Base-by-base conservation (phyloP, 208 protist genomes). In the Vickermania spadyakhi region DNA sequence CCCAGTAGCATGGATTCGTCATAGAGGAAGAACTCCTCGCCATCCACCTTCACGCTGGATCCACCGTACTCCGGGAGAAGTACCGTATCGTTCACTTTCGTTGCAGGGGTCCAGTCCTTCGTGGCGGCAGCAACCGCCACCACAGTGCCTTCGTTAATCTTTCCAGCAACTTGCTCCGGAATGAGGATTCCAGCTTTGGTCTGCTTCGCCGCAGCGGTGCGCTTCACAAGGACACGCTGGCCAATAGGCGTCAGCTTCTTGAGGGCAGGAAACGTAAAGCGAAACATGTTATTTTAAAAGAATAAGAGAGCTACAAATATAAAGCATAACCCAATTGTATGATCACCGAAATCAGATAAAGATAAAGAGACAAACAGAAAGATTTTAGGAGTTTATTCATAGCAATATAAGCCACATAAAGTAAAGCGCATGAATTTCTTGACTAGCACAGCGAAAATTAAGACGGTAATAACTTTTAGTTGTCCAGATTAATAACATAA, bases 101-200 rank as follows among this genome's bases (percentile, higher is more conserved):
- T 84, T 28, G 82, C 87, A 64, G 90, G 90, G 56, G 75, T 89
- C 86, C 86, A 96, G 72, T 96, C 90, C 81, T 90, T 91, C 60
- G 75, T 81, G 53, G 57, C 87, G n/a, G 81, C 79, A 22, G 90
- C 86, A 5, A 96, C 90, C 2, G 90, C 90, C 50, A 94, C 72
- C 51, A 96, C 85, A 11, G 80, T 94, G 61, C 84, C 90, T 79
- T 96, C 90, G 81, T 96, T 96, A 68, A 93, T 76, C 81, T 96
- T 96, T 49, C 81, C 81, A 18, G 86, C 85, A n/a, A 91, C 82
- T 76, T 93, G 84, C 79, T 94, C 85, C 21, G 90, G 90, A 66
- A 96, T 96, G 55, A 96, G 85, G 62, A 96, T 80, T 56, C 90
- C 90, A n/a, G 90, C 85, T 85, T 93, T 89, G 52, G 89, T 96